Conservation (phyloP, 2,329 filamentous ascomycete species). For the Pestalotiopsis sp. region DNA sequence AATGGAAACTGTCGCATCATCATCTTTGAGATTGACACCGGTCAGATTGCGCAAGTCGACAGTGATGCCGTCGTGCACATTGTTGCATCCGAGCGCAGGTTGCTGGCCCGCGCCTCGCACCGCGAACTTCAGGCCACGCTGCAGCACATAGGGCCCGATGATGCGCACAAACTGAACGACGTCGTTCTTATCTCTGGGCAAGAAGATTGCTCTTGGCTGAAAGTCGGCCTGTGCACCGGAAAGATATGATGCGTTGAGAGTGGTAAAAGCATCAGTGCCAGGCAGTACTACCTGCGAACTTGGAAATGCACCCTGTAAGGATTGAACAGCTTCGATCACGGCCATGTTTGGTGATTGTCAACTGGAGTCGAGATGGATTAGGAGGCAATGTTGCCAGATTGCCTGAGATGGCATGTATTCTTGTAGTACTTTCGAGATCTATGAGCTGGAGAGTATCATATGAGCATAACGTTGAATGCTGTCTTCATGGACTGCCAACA, state of each 20-base stretch:
- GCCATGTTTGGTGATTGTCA: no score
- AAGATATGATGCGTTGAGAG: constrained; percentile 1
- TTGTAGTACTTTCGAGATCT: no score
- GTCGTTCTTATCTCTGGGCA: neutral
- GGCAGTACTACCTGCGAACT: neutral
- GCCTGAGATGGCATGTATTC: no score
- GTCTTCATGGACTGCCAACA: no score
- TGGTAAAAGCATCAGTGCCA: neutral
- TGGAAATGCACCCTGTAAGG: neutral
- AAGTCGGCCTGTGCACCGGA: neutral
- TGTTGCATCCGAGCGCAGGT: neutral
- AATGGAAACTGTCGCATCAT: neutral
- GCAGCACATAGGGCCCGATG: neutral
- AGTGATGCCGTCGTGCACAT: neutral
- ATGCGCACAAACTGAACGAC: neutral
- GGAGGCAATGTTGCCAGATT: no score
- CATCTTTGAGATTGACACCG: neutral
- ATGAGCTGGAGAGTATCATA: no score
- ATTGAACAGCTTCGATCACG: no score
- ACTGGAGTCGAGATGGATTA: no score
- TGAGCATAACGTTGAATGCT: no score
- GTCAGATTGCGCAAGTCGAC: neutral
- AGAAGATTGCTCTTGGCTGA: neutral
- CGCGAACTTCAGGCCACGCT: neutral
- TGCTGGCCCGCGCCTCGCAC: neutral